Evolutionary conservation across 1,139 yeast species (phyloP).

Genomic region (Geotrichum aggregatum): DNA sequence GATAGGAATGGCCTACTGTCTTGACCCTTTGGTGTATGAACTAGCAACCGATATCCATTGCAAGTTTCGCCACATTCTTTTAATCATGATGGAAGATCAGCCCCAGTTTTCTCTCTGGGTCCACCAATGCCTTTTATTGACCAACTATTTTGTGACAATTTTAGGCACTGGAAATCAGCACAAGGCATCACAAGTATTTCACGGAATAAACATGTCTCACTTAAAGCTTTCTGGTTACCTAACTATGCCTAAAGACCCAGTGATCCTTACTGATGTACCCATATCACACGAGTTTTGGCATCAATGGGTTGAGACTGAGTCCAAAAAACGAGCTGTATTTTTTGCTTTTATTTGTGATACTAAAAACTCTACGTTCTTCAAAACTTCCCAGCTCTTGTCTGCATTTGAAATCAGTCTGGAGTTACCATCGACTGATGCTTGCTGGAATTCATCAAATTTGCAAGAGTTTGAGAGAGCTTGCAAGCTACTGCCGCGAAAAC

Average conservation of each 20-base stretch:
- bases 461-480: constrained; percentile 34
- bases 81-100: constrained; percentile 30
- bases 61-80: constrained; percentile 29
- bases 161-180: constrained; percentile 34
- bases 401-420: constrained; percentile 42
- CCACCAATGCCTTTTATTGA: constrained; percentile 31
- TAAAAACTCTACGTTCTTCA: constrained; percentile 35
- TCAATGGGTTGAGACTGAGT: constrained; percentile 36
- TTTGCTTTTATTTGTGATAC: constrained; percentile 39
- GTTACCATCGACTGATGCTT: constrained; percentile 44
- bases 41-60: constrained; percentile 30
- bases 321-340: constrained; percentile 37
- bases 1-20: constrained; percentile 39
- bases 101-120: constrained; percentile 33
- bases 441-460: constrained; percentile 40
- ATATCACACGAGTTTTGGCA: constrained; percentile 32
- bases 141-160: constrained; percentile 32
- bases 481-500: constrained; percentile 37
- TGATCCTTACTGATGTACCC: constrained; percentile 11
- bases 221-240: constrained; percentile 36
- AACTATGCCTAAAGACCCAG: constrained; percentile 24
- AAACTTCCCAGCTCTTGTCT: constrained; percentile 34
- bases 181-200: constrained; percentile 36
- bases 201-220: constrained; percentile 36
- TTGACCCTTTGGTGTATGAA: constrained; percentile 29